Evolutionary conservation across 1,284 basidiomycete genomes (phyloP), one percentile per base, ranked within the genome.

Genomic region (Chondrostereum purpureum): DNA sequence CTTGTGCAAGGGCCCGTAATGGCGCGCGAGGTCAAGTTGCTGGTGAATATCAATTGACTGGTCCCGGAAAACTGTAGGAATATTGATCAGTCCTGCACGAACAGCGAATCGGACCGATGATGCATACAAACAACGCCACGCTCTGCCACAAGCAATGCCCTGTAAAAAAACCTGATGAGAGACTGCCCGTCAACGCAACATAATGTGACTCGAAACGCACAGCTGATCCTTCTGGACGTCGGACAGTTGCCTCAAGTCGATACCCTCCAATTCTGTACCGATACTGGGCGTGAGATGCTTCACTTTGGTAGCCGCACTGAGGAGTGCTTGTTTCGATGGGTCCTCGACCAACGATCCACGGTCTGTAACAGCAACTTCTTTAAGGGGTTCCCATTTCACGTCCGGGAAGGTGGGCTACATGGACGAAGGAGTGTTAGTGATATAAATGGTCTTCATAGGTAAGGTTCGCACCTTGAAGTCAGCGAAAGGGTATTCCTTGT

Each of bases 1-100:
- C 59, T 83, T 86, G 63, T 92, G 88, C 42, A 91, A 73, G 21
- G 83, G 85, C 8, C 88, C 88, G 53, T 75, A 90, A 60, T 91
- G 68, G 11, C 77, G 74, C 6, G 77, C 85, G 50, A 91, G 68
- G 14, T 82, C 78, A 13, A 90, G 75, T 55, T 91, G 85, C 49
- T 84, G 70, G 46, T 84, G 71, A 39, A 88, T 74, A 56, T 69
- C 71, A 49, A 86, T 67, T 50, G 83, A 78, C 67, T 87, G 84
- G 52, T 85, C 77, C 42, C 80, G 80, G 66, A 84, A 77, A 65
- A 84, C 84, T 35, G 18, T 49, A 24, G 5, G 40, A 10, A 20
- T 47, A 67, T 55, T 52, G 12, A 20, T 43, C 47, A 22, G 40
- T n/a, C n/a, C 4, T 4, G 20, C 6, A 35, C n/a, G 38, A n/a